Evolutionary conservation across 1,284 basidiomycete species (phyloP), one percentile per base, ranked within the genome.

Genomic region (Sporisorium reilianum): DNA sequence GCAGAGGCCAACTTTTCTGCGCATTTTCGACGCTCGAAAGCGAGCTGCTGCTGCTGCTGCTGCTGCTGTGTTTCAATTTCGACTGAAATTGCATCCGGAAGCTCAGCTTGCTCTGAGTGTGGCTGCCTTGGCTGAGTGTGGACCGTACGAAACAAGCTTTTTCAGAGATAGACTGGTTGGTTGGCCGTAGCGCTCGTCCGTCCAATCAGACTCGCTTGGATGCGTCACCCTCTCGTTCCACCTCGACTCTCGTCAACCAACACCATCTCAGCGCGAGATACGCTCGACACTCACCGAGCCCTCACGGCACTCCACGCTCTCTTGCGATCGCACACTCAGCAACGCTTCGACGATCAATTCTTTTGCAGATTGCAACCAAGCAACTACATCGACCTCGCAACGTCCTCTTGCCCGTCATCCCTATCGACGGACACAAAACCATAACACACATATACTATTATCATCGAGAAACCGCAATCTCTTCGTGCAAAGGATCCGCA

Each of bases 71-170:
- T 38, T 38, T 46, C 6, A 10, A 34, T 11, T 42, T 44, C 1
- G 22, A 14, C 9, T 14, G 18, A 45, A 55, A 55, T 22, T 51
- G 50, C 57, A 59, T 59, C 49, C 57, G 57, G 49, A 59, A 53
- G 40, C 45, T n/a, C 18, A 18, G 23, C 28, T 30, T 5, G 28
- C 28, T 30, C 5, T 9, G 36, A 38, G 16, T 38, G 36, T 12
- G 36, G 8, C 36, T 38, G 36, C 6, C 7, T 34, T 5, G 9
- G 20, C n/a, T 23, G 32, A 34, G 25, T 20, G 23, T 48, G 32
- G 46, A 42, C 65, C 65, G 65, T 68, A 68, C 65, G 65, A 68
- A 63, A 63, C 59, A 63, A 59, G 58, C 57, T n/a, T 58, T 49
- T 58, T 22, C 26, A 34, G 22, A 40, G 8, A 34, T 32, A n/a